Evolutionary conservation across 768 basidiomycete species (phyloP).

Genomic region (Terana coerulea): DNA sequence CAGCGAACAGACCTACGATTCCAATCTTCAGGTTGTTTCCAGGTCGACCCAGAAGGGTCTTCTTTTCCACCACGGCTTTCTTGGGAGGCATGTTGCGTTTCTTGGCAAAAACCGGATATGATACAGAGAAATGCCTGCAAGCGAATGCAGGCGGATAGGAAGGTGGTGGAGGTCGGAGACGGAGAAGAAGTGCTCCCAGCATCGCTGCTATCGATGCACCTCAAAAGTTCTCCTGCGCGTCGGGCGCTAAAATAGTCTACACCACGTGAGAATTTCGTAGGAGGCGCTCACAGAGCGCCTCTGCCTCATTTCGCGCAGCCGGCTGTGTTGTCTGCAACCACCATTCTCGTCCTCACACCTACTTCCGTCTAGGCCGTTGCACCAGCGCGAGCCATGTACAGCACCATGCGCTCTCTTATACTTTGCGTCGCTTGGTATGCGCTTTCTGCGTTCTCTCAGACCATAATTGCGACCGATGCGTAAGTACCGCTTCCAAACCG

Average conservation of each 20-base stretch:
- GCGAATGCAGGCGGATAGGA: slow-evolving; percentile 8
- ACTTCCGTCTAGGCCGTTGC: background rate
- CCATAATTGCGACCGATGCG: slow-evolving; percentile 43
- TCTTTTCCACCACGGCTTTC: slow-evolving; percentile 73
- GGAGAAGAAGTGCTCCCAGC: slow-evolving; percentile 6
- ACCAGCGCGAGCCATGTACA: background rate
- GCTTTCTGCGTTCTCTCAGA: slow-evolving; percentile 34
- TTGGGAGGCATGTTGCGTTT: slow-evolving; percentile 90
- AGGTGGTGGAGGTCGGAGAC: slow-evolving; percentile 7
- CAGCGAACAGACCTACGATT: slow-evolving; percentile 81
- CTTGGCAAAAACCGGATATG: slow-evolving; percentile 14
- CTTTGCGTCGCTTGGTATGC: slow-evolving; percentile 13
- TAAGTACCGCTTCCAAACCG: slow-evolving; percentile 28
- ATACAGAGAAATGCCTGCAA: slow-evolving; percentile 12
- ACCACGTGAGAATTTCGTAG: slow-evolving; percentile 1
- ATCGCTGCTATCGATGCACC: slow-evolving; percentile 15
- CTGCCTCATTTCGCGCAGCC: no score
- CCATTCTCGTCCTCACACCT: background rate
- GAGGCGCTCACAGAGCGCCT: no score
- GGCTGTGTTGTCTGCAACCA: no score
- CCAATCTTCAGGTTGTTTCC: slow-evolving; percentile 98
- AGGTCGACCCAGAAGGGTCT: slow-evolving; percentile 82
- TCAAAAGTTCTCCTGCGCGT: slow-evolving; percentile 9
- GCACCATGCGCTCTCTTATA: slow-evolving; percentile 6
- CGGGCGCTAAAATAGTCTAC: background rate